Conservation (phyloP, 2,329 filamentous ascomycete species). For the Decorospora gaudefroyi region DNA sequence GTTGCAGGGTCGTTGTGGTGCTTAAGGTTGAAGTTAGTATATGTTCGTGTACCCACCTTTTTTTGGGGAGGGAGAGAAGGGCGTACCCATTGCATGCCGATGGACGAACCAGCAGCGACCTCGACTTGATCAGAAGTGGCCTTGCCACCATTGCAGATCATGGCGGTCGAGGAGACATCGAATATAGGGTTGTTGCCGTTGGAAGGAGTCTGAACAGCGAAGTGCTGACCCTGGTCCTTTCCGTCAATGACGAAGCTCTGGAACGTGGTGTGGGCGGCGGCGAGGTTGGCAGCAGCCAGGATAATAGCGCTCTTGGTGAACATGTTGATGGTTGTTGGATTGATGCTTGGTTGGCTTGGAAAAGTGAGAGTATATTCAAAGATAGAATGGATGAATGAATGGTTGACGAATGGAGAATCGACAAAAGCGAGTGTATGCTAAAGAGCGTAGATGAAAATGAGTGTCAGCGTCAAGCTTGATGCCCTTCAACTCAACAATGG, state of each 20-base stretch:
- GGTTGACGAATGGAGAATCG: conserved; percentile 33
- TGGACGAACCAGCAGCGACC: conserved; percentile 54
- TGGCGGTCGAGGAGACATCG: conserved; percentile 43
- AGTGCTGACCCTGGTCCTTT: conserved; percentile 42
- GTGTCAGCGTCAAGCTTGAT: conserved; percentile 44
- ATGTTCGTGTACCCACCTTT: neutral
- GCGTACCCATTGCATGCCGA: conserved; percentile 54
- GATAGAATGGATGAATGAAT: conserved; percentile 28
- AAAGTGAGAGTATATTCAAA: conserved; percentile 26
- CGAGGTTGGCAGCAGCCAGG: conserved; percentile 43
- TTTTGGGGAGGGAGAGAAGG: no score
- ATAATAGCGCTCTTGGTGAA: conserved; percentile 38
- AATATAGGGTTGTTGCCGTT: conserved; percentile 46
- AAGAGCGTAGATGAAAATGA: conserved; percentile 41
- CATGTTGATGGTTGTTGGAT: conserved; percentile 37
- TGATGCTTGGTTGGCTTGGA: conserved; percentile 15
- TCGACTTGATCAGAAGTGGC: conserved; percentile 48
- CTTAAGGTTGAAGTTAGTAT: neutral
- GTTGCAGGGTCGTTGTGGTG: conserved; percentile 52
- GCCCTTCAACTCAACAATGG: conserved; percentile 13
- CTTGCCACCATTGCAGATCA: conserved; percentile 46
- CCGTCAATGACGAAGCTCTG: conserved; percentile 51
- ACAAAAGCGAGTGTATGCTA: conserved; percentile 35
- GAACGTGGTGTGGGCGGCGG: conserved; percentile 46
- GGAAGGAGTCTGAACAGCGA: conserved; percentile 53